A percentile compares a stretch with the other conserved stretches of the same genome.
phyloP scores from a whole-genome alignment of 371 early-diverging fungal species.

The Phascolomyces articulosus region DNA sequence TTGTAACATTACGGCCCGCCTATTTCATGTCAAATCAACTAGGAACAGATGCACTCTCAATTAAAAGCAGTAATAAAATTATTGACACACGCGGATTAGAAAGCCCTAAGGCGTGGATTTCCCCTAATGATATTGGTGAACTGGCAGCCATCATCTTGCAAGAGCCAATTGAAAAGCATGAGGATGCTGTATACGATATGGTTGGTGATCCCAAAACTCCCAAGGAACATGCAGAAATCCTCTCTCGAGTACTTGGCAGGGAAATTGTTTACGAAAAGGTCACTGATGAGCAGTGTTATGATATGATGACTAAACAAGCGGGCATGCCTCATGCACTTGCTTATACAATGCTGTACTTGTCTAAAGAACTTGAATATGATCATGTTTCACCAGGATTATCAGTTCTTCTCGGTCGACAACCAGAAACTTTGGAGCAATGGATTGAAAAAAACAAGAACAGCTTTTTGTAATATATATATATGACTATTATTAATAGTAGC shows the following conservation, averaged over 20 bases:
- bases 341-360: not conserved
- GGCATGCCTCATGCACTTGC: constrained; percentile 6
- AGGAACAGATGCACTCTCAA: not conserved
- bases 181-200: constrained; percentile 18
- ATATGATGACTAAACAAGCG: not conserved
- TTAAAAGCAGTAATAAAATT: not conserved
- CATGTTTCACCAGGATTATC: not conserved
- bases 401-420: constrained; percentile 12
- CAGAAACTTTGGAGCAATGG: constrained; percentile 12
- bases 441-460: not conserved
- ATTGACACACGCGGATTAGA: constrained; percentile 9
- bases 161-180: constrained; percentile 24
- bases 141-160: constrained; percentile 12
- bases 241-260: constrained; percentile 9
- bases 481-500: too few species aligned
- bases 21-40: constrained; percentile 33
- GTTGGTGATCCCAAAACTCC: constrained; percentile 14
- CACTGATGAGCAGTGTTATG: constrained; percentile 5
- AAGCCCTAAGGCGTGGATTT: constrained; percentile 14
- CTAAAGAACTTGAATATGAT: not conserved
- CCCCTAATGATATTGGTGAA: constrained; percentile 18
- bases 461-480: not conserved
- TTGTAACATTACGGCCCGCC: constrained; percentile 37
- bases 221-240: constrained; percentile 15
- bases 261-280: constrained; percentile 14